Conservation (phyloP, 805 yeast species). For the Cyberlindnera japonica region DNA sequence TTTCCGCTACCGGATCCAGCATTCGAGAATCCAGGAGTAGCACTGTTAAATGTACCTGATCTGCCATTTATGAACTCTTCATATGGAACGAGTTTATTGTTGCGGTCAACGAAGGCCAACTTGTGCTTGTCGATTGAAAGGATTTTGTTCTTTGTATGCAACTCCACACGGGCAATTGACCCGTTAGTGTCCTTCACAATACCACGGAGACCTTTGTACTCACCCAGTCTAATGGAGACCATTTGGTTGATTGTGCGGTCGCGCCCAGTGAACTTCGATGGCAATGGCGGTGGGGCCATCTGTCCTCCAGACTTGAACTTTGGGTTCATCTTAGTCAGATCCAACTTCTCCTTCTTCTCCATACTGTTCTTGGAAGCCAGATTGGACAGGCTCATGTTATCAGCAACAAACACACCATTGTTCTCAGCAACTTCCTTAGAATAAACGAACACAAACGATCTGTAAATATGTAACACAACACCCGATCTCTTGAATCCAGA, state of each 20-base stretch:
- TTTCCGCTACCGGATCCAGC: constrained; percentile 23
- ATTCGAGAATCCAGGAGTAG: constrained; percentile 17
- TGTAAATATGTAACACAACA: constrained; percentile 78
- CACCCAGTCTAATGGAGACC: constrained; percentile 86
- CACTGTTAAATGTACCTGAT: constrained; percentile 14
- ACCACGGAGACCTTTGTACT: constrained; percentile 91
- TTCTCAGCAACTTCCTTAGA: constrained; percentile 79
- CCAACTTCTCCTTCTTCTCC: constrained; percentile 45
- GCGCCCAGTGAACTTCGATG: constrained; percentile 62
- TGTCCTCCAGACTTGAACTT: constrained; percentile 44
- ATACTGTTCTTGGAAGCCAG: constrained; percentile 80
- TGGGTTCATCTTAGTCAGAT: constrained; percentile 86
- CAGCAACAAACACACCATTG: constrained; percentile 85
- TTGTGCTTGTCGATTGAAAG: constrained; percentile 79
- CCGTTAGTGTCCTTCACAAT: constrained; percentile 93
- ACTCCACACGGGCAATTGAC: constrained; percentile 84
- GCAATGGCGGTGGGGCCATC: constrained; percentile 60
- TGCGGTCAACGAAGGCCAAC: constrained; percentile 66
- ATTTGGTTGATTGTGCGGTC: constrained; percentile 79
- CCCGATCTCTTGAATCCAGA: constrained; percentile 88
- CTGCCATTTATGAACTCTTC: constrained; percentile 66
- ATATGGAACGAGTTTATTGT: constrained; percentile 70
- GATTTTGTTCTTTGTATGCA: constrained; percentile 88
- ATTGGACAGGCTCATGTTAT: constrained; percentile 72
- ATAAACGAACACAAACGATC: constrained; percentile 73